Evolutionary conservation across 441 rosid species (phyloP).

Genomic region (Breynia disticha): DNA sequence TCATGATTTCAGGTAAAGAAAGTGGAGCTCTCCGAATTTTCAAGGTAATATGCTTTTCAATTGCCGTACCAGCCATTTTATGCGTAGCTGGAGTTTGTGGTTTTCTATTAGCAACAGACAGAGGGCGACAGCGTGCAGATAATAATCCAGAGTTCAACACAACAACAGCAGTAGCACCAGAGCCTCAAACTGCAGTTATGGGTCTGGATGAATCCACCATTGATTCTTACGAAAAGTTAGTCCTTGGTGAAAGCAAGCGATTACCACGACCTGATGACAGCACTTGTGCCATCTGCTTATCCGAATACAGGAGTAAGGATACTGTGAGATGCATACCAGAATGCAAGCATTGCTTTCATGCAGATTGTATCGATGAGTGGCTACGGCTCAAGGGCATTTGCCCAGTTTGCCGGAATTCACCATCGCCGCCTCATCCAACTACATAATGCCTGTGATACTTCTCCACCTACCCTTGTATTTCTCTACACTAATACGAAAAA

Average conservation of each 20-base stretch:
- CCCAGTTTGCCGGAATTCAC: conserved; percentile 62
- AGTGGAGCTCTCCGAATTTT: conserved; percentile 22
- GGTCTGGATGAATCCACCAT: conserved; percentile 65
- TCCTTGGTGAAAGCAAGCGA: conserved; percentile 62
- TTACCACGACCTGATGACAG: conserved; percentile 44
- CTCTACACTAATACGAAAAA: too few species aligned
- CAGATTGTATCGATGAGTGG: conserved; percentile 69
- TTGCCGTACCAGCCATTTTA: conserved; percentile 32
- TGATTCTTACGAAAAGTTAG: conserved; percentile 55
- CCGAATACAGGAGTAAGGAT: conserved; percentile 55
- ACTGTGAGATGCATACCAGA: conserved; percentile 59
- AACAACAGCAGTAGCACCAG: conserved; percentile 22
- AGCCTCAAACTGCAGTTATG: conserved; percentile 11
- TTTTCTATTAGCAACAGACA: conserved; percentile 21
- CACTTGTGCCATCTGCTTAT: conserved; percentile 63
- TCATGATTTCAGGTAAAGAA: too few species aligned
- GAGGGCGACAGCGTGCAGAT: background rate
- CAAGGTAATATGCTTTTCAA: conserved; percentile 35
- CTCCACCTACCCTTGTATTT: too few species aligned
- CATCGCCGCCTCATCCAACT: conserved; percentile 23
- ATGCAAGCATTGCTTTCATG: conserved; percentile 76
- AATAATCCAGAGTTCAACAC: conserved; percentile 8
- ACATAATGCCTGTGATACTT: too few species aligned
- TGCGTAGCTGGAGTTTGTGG: conserved; percentile 26
- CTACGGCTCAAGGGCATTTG: conserved; percentile 49